Conservation (phyloP, 176 grass and related monocot species). For the Chloris gayana region DNA sequence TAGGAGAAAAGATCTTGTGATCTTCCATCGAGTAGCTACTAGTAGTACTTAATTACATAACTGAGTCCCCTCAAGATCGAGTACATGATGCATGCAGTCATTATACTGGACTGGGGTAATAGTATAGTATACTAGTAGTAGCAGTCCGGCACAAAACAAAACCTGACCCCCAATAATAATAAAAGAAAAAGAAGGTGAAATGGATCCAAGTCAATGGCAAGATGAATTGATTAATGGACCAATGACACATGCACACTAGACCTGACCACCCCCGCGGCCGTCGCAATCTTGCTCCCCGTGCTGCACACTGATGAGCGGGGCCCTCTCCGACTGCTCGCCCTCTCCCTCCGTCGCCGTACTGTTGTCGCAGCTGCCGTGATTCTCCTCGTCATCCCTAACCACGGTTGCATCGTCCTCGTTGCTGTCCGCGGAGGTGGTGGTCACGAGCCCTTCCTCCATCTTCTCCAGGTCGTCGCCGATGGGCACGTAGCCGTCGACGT, state of each 20-base stretch:
- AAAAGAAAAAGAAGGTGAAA: constrained; percentile 32
- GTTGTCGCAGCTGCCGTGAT: background rate
- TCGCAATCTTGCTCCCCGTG: constrained; percentile 48
- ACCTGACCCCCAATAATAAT: constrained; percentile 5
- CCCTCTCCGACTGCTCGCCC: constrained; percentile 23
- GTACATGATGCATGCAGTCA: background rate
- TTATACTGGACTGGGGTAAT: background rate
- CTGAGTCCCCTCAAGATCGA: background rate
- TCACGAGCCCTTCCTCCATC: constrained; percentile 52
- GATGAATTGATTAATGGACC: constrained; percentile 18
- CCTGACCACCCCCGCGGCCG: constrained; percentile 44
- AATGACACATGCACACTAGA: constrained; percentile 1
- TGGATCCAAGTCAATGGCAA: constrained; percentile 45
- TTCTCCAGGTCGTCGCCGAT: constrained; percentile 47
- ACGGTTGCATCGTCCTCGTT: background rate
- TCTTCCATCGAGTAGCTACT: background rate
- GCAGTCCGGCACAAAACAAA: constrained; percentile 12
- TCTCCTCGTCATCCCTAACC: constrained; percentile 22
- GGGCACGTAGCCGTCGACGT: constrained; percentile 37
- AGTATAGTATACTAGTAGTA: no score
- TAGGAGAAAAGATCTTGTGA: no score
- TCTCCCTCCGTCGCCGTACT: constrained; percentile 39
- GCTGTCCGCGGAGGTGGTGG: background rate
- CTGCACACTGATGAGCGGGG: constrained; percentile 53
- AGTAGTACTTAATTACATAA: constrained; percentile 14